Evolutionary conservation across 148 eudicot species (phyloP).

Genomic region (Mesembryanthemum crystallinum): DNA sequence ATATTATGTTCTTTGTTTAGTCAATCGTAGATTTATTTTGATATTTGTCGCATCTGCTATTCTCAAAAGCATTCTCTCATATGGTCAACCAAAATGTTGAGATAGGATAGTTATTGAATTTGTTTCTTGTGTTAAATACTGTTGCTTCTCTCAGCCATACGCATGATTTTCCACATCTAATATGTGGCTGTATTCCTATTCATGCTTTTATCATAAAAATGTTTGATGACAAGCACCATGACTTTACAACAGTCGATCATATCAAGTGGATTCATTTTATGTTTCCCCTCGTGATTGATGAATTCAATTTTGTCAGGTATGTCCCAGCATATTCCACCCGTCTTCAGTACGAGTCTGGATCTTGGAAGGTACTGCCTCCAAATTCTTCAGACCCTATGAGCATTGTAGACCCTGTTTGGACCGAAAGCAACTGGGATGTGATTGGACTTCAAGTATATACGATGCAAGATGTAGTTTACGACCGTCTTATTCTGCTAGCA

Average conservation of each 20-base stretch:
- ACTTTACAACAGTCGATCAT: not conserved
- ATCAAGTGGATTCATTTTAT: not conserved
- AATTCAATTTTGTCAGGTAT: slow-evolving; percentile 49
- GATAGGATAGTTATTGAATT: not conserved
- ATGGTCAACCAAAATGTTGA: not conserved
- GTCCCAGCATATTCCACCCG: slow-evolving; percentile 91
- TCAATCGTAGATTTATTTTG: not conserved
- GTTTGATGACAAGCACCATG: not conserved
- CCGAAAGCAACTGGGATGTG: slow-evolving; percentile 88
- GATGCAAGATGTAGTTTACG: slow-evolving; percentile 50
- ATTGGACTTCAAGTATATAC: slow-evolving; percentile 62
- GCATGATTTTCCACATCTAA: not conserved
- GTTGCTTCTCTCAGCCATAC: not conserved
- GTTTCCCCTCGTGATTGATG: not conserved
- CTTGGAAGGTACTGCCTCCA: slow-evolving; percentile 64
- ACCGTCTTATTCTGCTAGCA: slow-evolving; percentile 48
- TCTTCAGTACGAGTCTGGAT: slow-evolving; percentile 63
- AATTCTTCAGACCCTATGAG: slow-evolving; percentile 75
- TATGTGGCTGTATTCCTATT: not conserved
- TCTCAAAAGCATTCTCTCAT: not conserved
- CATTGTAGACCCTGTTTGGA: slow-evolving; percentile 73
- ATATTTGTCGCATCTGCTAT: not conserved
- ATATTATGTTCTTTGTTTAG: not conserved
- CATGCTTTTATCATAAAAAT: not conserved
- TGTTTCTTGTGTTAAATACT: not conserved